Evolutionary conservation across 768 basidiomycete species (phyloP), one percentile per base, ranked within the genome.

Genomic region (Pholiota conissans): DNA sequence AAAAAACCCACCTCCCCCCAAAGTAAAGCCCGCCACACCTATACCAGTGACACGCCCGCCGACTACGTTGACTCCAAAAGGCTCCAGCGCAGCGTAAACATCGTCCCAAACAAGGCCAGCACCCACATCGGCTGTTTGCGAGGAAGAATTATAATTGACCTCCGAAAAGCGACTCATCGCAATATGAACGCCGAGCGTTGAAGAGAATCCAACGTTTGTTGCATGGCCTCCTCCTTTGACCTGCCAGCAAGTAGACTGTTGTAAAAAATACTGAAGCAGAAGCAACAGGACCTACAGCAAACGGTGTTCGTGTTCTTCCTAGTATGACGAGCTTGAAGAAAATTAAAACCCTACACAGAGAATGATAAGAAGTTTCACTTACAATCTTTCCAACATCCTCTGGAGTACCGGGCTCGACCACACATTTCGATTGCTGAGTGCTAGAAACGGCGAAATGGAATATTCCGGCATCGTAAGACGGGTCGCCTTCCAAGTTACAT

Each of bases 211-310:
- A 0, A 74, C 76, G 62, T 85, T 86, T 3, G 74, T 61, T 1
- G 79, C 55, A 65, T 87, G 85, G 0, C 86, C 85, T 7, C 83
- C 84, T 16, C 84, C 79, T 65, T 84, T 87, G 40, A 86, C 77
- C 85, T 84, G 48, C 24, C 2, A 22, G 24, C 10, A 10, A 30
- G 53, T 16, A 29, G 3, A 35, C 3, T 14, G 0, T 29, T 50
- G 34, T 16, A 37, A 24, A 47, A 8, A 22, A 8, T 13, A 3
- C 11, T 20, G 3, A 24, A 37, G 14, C 26, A 5, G 9, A n/a
- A 26, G 8, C 6, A 14, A 4, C 8, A 13, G 5, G 14, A 14
- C 56, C 14, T 53, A 63, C 62, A 11, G 63, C 63, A 34, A 64
- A 64, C 2, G 58, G 63, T 0, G 60, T 54, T 18, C 56, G 35